Base-by-base conservation (phyloP, 2,329 filamentous ascomycete genomes). In the Tolypocladium paradoxum region DNA sequence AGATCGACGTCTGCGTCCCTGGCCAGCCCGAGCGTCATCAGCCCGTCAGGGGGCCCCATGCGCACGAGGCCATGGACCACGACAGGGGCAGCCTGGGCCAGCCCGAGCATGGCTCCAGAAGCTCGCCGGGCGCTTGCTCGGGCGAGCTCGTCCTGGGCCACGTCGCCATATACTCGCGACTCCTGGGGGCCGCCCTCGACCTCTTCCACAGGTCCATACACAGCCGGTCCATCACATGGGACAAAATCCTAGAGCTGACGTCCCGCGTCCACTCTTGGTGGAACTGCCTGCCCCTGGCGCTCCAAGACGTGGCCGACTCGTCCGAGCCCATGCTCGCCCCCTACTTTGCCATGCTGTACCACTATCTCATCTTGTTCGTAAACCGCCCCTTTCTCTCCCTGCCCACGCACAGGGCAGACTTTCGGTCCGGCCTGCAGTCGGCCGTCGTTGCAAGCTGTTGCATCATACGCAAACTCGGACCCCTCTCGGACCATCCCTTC, bases 1-100 rank as follows among this genome's bases (percentile, higher is more conserved):
- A 72, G 43, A 65, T 71, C 7, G 68, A 72, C 38, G 68, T 71
- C 1, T 72, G 69, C 49, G 57, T 63, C 3, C 66, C 68, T 0
- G 67, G 63, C 1, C 57, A 57, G 53, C 33, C 43, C 2, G 63
- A 65, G 35, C 40, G 27, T 4, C 40, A 45, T 45, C 40, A 27
- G 7, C 24, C 24, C 24, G 16, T 45, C 16, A 29, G 40, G n/a
- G 24, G 24, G 40, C 16, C 40, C 40, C 9, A 45, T 14, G 24
- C 9, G 24, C 24, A 45, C 24, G 40, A 9, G 40, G 3, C 24
- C 12, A 29, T 29, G 40, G 40, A n/a, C 40, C 16, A n/a, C 12
- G 40, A 45, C 9, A n/a, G 24, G 24, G 5, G 24, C 16, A 7
- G 16, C 6, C 24, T 11, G 9, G 40, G 4, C 24, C 22, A n/a